Conservation (phyloP, 1,139 yeast genomes). For the Nadsonia commutata region DNA sequence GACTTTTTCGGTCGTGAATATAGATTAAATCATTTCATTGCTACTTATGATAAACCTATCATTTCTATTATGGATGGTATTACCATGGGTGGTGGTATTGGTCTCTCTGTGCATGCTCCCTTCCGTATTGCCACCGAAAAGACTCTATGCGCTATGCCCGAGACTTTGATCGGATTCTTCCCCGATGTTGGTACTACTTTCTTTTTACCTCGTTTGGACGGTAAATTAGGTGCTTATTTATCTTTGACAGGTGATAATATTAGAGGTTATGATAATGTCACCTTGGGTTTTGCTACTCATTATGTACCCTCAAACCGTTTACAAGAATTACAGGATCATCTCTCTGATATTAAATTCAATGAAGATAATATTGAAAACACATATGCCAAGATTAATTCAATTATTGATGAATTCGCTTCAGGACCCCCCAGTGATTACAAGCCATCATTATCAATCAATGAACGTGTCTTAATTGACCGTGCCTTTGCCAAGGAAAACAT, state of each 20-base stretch:
- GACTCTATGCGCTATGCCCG: constrained; percentile 94
- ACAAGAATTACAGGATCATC: constrained; percentile 45
- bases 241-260: constrained; percentile 77
- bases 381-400: constrained; percentile 48
- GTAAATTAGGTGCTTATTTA: constrained; percentile 68
- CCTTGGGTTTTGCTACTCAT: constrained; percentile 84
- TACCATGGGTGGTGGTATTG: constrained; percentile 98
- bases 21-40: constrained; percentile 61
- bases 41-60: constrained; percentile 74
- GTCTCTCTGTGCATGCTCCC: constrained; percentile 83
- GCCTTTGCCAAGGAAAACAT: constrained; percentile 49
- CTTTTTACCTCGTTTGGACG: constrained; percentile 72
- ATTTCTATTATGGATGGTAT: constrained; percentile 81
- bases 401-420: constrained; percentile 65
- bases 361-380: constrained; percentile 24
- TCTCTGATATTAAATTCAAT: constrained; percentile 31
- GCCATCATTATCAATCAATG: constrained; percentile 42
- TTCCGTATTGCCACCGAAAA: constrained; percentile 84
- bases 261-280: constrained; percentile 62
- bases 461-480: constrained; percentile 48
- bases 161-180: constrained; percentile 90
- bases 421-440: constrained; percentile 52
- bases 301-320: constrained; percentile 57
- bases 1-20: constrained; percentile 72
- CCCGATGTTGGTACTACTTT: constrained; percentile 94